A percentile compares a stretch with the other conserved stretches of the same genome.
These are phyloP conservation scores for Cryptococcus hybrid DNA, from an alignment of 1,284 basidiomycete genomes.

Conservation along the genomic window DNA sequence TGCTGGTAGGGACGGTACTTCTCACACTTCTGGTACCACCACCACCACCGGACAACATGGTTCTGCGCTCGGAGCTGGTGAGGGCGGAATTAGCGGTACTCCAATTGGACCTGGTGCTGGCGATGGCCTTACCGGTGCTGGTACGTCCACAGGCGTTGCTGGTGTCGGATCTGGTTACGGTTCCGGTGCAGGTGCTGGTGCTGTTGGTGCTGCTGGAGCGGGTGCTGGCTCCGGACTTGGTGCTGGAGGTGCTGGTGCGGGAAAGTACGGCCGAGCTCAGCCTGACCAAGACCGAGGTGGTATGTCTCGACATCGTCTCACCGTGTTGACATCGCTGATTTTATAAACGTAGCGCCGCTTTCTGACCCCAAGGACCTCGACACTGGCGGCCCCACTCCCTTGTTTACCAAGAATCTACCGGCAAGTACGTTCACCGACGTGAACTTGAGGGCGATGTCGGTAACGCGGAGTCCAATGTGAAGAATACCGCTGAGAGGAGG, in stretches of 20 bases:
- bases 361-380: slow-evolving; percentile 35
- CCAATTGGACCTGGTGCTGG: background rate
- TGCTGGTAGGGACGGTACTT: background rate
- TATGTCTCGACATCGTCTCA: background rate
- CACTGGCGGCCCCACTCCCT: slow-evolving; percentile 32
- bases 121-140: background rate
- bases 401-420: slow-evolving; percentile 26
- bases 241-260: slow-evolving; percentile 6
- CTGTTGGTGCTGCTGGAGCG: slow-evolving; percentile 2
- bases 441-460: slow-evolving; percentile 15
- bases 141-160: background rate
- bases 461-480: background rate
- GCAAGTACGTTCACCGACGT: slow-evolving; percentile 25
- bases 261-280: slow-evolving; percentile 15
- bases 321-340: slow-evolving; percentile 1
- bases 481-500: background rate
- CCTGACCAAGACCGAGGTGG: background rate
- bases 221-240: background rate
- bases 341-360: slow-evolving; percentile 18
- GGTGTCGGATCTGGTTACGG: slow-evolving; percentile 1
- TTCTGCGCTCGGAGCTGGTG: background rate
- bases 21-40: background rate
- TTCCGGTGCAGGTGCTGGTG: slow-evolving; percentile 3
- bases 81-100: background rate
- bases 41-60: background rate